Base-by-base conservation (phyloP, 2,329 filamentous ascomycete species). In the Plectosphaerella sp. region DNA sequence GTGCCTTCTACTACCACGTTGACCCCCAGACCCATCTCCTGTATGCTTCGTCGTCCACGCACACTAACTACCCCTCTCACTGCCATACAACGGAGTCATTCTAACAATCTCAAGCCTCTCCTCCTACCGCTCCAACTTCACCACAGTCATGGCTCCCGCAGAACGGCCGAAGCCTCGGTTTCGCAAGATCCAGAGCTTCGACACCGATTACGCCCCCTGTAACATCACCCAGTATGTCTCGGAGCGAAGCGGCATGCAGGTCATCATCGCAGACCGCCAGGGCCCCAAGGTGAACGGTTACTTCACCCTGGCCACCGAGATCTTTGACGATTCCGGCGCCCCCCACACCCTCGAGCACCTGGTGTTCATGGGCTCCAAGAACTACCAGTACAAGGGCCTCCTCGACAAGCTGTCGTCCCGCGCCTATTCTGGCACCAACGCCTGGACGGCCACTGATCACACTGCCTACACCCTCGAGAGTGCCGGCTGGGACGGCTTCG, bases 191-290 rank as follows among this genome's bases (percentile, higher is more conserved):
- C 91, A 96, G 66, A 85, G 82, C 64, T 96, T 99, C 73, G 80
- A 88, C 59, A 87, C 89, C 8, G 89, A 97, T 66, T 99, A 97
- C 74, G 91, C 92, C 12, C 89, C 92, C 11, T 88, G 88, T 57
- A 84, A 80, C 51, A 88, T 99, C 69, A 93, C 91, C 20, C 92
- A 97, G 68, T 99, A 99, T 88, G 91, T 95, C 64, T 99, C 94
- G 6, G 84, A 91, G 61, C 82, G 91, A 57, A 99, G 93, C 57
- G 94, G 94, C 49, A 94, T 99, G 90, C 87, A 92, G 60, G 88
- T 96, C 35, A 85, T 96, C 41, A 89, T 97, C 48, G 91, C 95
- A 60, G 89, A 97, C 67, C 87, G 91, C 61, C 85, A 94, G 66
- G 93, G 94, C 1, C 94, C 94, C n/a, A 97, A 97, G 69, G 82